Evolutionary conservation across 2,329 filamentous ascomycete species (phyloP), one percentile per base, ranked within the genome.

Genomic region (Cyphellophora attinorum): DNA sequence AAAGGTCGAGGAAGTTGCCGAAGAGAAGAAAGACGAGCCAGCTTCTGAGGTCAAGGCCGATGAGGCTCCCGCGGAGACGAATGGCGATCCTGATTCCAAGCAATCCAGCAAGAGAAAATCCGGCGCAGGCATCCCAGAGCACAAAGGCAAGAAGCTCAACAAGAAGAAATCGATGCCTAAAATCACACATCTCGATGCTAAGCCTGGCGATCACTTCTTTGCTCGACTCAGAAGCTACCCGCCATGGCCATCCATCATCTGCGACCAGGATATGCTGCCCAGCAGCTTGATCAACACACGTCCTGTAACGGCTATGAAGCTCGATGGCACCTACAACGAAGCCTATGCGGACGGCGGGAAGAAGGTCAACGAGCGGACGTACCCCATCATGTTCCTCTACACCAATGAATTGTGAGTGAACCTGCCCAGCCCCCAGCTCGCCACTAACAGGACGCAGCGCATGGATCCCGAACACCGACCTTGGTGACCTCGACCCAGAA

Each of bases 331-430:
- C 27, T 94, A 91, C 58, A 79, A 84, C 35, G 84, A 86, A 40
- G 83, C 89, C 45, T 95, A 84, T 54, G 76, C 79, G 27, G 86
- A 94, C 51, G 88, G 82, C 41, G 89, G 84, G 50, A 91, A 91
- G 67, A 82, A 86, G 47, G 78, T 74, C 27, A 75, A 79, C 42
- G 86, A 95, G 59, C 76, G 89, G 44, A 86, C 82, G 18, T 96
- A 86, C 56, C 85, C 89, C 4, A 79, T 96, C 53, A 95, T 96
- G 89, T 96, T 94, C 57, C 66, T 96, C 33, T 70, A 76, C 45
- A 94, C 88, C 23, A 95, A 96, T 53, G 89, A 96, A 70, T 96
- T 98, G 91, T 98, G 65, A 76, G 89, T 76, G 8, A 25, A 25
- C 35, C 29, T 11, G 18, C n/a, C n/a, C n/a, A n/a, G n/a, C n/a